A percentile compares a stretch with the other conserved stretches of the same genome.
Conservation (phyloP, 2,329 filamentous ascomycete species). For the Ascochyta pisi region DNA sequence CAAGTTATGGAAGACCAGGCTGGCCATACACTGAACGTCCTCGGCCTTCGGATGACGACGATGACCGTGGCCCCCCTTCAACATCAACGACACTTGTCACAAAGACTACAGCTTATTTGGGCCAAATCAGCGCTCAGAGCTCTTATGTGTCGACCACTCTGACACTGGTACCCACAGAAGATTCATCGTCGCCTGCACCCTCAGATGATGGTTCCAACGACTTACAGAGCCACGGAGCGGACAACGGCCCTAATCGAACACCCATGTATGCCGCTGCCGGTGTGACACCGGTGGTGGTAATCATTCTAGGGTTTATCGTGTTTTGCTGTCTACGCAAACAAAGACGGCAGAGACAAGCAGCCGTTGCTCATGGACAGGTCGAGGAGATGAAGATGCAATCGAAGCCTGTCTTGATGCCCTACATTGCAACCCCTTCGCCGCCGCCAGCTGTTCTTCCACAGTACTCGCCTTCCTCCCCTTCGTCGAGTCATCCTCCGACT, state of each 20-base stretch:
- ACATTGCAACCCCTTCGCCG: conserved; percentile 26
- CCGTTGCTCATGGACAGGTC: conserved; percentile 8
- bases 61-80: neutral
- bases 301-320: conserved; percentile 31
- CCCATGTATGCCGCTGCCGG: conserved; percentile 36
- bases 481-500: conserved; percentile 24
- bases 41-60: neutral
- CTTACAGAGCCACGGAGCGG: conserved; percentile 3
- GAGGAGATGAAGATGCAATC: conserved; percentile 40
- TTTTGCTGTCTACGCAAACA: conserved; percentile 43
- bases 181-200: neutral
- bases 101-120: neutral
- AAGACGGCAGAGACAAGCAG: conserved; percentile 30
- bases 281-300: conserved; percentile 32
- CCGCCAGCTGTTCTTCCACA: conserved; percentile 23
- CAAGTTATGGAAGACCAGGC: neutral
- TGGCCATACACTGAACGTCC: neutral
- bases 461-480: conserved; percentile 21
- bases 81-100: neutral
- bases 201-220: neutral
- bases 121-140: neutral
- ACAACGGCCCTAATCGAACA: conserved; percentile 15
- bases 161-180: neutral
- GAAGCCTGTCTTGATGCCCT: conserved; percentile 18
- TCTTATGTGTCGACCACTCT: conserved; percentile 2